Conservation (phyloP, 2,329 filamentous ascomycete species). For the Monosporascus sp. region DNA sequence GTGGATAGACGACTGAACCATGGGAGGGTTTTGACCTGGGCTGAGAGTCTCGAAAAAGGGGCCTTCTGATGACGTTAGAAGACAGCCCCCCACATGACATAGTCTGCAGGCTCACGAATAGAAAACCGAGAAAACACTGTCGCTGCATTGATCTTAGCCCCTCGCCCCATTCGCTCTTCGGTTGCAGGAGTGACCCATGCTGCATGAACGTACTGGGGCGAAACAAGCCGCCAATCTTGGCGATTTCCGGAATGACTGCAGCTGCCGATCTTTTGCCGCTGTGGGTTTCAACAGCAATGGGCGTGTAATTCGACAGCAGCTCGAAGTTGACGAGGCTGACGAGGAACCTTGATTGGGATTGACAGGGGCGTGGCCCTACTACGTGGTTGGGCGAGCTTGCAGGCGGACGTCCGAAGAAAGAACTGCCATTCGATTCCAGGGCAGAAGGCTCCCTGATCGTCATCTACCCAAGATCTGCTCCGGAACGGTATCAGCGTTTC, state of each 20-base stretch:
- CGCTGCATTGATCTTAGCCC: neutral
- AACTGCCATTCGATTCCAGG: neutral
- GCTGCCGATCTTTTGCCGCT: neutral
- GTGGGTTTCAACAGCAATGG: neutral
- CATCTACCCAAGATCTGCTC: neutral
- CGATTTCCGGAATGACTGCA: neutral
- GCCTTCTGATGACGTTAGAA: neutral
- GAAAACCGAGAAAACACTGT: neutral
- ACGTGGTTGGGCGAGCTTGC: neutral
- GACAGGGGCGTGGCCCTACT: neutral
- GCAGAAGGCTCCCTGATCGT: neutral
- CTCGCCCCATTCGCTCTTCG: neutral
- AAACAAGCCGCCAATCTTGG: neutral
- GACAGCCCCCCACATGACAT: neutral
- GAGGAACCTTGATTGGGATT: neutral
- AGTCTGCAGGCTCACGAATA: neutral
- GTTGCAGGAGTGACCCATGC: neutral
- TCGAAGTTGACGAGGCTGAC: neutral
- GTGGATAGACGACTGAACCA: neutral
- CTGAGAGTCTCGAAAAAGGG: neutral
- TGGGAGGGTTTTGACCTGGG: neutral
- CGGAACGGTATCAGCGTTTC: too few relatives aligned
- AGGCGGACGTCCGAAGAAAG: neutral
- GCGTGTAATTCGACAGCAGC: neutral
- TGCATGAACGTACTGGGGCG: neutral